phyloP scores from a whole-genome alignment of 2,329 filamentous ascomycete genomes.

The Diaporthe caulivora region DNA sequence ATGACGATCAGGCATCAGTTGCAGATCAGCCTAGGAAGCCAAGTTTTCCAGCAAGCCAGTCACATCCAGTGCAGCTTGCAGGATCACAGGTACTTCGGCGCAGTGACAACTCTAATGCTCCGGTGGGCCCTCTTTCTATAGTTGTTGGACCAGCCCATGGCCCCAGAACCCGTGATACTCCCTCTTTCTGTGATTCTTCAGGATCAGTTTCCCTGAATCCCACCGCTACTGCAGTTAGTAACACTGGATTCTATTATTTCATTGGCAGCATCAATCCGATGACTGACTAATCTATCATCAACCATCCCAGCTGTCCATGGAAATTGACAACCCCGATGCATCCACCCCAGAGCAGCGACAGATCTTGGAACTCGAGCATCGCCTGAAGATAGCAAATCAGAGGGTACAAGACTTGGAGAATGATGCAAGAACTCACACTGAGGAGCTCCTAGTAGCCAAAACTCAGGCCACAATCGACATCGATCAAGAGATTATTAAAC shows the following conservation, averaged over 20 bases:
- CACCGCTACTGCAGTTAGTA: not conserved
- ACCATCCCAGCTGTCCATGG: not conserved
- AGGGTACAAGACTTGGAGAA: not conserved
- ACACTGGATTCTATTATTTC: too few relatives aligned
- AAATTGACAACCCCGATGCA: not conserved
- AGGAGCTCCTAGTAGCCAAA: constrained; percentile 9
- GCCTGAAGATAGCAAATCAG: not conserved
- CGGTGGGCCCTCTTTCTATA: too few relatives aligned
- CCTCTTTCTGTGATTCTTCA: not conserved
- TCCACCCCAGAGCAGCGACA: not conserved
- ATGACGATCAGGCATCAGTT: not conserved
- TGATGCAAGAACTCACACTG: not conserved
- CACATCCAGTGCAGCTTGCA: not conserved
- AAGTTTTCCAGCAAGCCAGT: not conserved
- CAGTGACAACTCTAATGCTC: not conserved
- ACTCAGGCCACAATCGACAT: not conserved
- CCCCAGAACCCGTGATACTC: not conserved
- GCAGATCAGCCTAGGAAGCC: not conserved
- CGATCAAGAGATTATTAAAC: constrained; percentile 14
- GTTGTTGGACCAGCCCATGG: not conserved
- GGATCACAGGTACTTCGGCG: not conserved
- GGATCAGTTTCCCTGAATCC: accelerated
- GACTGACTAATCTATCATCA: not conserved
- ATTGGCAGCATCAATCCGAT: not conserved
- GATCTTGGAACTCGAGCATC: constrained; percentile 13